A percentile compares a stretch with the other conserved stretches of the same genome.
Conservation (phyloP, 2,329 filamentous ascomycete genomes). For the Plectosphaerella plurivora region DNA sequence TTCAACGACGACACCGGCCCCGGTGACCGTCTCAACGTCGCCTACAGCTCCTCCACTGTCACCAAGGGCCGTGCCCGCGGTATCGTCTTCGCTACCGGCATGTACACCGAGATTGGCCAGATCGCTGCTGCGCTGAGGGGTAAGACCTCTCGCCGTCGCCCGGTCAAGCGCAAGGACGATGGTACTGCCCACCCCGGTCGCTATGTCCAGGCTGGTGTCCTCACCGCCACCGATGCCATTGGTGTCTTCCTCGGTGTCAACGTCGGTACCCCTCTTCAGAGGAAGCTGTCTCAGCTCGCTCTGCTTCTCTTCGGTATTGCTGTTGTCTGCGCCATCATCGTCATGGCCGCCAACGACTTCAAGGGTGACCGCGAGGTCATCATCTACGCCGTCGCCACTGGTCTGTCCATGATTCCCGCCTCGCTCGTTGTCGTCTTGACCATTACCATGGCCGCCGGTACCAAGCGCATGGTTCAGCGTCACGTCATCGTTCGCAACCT, state of each 20-base stretch:
- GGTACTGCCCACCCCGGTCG: conserved; percentile 24
- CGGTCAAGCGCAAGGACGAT: conserved; percentile 39
- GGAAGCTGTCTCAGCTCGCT: conserved; percentile 65
- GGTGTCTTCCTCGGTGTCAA: conserved; percentile 44
- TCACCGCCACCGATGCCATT: conserved; percentile 29
- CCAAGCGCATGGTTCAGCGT: conserved; percentile 47
- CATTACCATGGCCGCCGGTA: conserved; percentile 55
- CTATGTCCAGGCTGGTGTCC: conserved; percentile 28
- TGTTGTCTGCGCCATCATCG: conserved; percentile 38
- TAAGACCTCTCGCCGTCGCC: conserved; percentile 26
- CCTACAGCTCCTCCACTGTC: conserved; percentile 58
- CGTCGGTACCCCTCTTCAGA: conserved; percentile 64
- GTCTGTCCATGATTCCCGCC: conserved; percentile 46
- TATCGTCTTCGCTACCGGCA: conserved; percentile 57
- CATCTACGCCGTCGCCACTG: conserved; percentile 39
- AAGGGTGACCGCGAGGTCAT: conserved; percentile 31
- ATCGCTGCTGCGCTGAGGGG: conserved; percentile 47
- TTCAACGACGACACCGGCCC: conserved; percentile 36
- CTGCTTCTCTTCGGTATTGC: conserved; percentile 62
- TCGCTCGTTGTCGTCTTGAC: conserved; percentile 49
- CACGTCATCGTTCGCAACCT: conserved; percentile 50
- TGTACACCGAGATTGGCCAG: conserved; percentile 57
- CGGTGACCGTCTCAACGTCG: conserved; percentile 59
- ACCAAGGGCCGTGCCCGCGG: conserved; percentile 57
- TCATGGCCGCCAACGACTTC: conserved; percentile 37